These are phyloP conservation scores for Tuber melanosporum DNA, from an alignment of 495 filamentous ascomycete species.

Conservation along the genomic window DNA sequence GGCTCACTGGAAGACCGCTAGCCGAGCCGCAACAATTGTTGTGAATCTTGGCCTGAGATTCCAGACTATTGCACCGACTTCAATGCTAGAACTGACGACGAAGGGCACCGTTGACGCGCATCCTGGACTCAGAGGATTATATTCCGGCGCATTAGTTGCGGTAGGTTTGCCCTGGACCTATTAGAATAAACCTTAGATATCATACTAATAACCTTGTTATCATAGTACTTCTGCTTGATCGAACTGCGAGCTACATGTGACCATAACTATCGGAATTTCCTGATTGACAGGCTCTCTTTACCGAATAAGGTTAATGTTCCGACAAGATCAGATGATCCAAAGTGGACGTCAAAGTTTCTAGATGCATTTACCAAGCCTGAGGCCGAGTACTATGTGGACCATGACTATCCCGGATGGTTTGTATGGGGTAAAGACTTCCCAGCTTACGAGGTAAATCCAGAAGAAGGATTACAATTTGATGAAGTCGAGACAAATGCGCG, in stretches of 20 bases:
- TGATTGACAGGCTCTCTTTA: slow-evolving; percentile 66
- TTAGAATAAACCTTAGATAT: background rate
- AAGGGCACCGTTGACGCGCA: slow-evolving; percentile 82
- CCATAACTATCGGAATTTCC: slow-evolving; percentile 78
- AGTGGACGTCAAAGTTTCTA: slow-evolving; percentile 72
- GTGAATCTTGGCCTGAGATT: slow-evolving; percentile 83
- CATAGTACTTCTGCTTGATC: slow-evolving; percentile 64
- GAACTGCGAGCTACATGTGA: slow-evolving; percentile 78
- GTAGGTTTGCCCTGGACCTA: slow-evolving; percentile 12
- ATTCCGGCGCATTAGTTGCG: slow-evolving; percentile 68
- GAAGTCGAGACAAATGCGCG: slow-evolving; percentile 68
- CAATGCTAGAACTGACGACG: slow-evolving; percentile 77
- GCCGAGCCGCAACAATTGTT: slow-evolving; percentile 77
- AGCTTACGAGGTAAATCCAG: slow-evolving; percentile 63
- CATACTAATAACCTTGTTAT: slow-evolving; percentile 6
- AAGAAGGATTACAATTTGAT: slow-evolving; percentile 70
- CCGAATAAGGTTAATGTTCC: slow-evolving; percentile 66
- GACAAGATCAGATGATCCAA: slow-evolving; percentile 63
- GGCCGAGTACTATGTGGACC: slow-evolving; percentile 81
- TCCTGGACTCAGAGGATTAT: slow-evolving; percentile 73
- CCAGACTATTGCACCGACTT: slow-evolving; percentile 71
- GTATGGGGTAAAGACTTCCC: slow-evolving; percentile 84
- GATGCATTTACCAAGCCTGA: slow-evolving; percentile 64
- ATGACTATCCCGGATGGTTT: slow-evolving; percentile 93
- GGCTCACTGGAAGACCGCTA: slow-evolving; percentile 94